Conservation (phyloP, 2,329 filamentous ascomycete species). For the Periconia digitata region DNA sequence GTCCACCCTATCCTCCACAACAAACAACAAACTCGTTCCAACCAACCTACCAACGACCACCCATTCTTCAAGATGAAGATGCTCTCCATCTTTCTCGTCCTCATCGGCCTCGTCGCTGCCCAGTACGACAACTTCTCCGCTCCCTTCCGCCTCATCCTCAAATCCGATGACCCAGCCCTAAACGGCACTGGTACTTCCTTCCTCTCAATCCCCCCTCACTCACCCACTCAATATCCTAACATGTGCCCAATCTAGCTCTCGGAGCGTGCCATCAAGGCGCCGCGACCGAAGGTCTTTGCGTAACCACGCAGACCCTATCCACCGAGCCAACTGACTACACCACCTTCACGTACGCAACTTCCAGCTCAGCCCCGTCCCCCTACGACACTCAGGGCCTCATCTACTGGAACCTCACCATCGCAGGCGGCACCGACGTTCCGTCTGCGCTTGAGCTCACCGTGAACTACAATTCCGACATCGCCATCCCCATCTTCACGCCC, state of each 20-base stretch:
- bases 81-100: slow-evolving; percentile 4
- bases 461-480: slow-evolving; percentile 41
- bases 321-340: slow-evolving; percentile 16
- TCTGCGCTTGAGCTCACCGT: slow-evolving; percentile 35
- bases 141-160: slow-evolving; percentile 25
- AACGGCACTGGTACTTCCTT: slow-evolving; percentile 12
- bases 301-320: slow-evolving; percentile 3
- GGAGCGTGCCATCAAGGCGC: slow-evolving; percentile 48
- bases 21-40: background rate
- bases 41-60: background rate
- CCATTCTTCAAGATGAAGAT: slow-evolving; percentile 6
- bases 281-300: slow-evolving; percentile 46
- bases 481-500: slow-evolving; percentile 41
- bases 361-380: slow-evolving; percentile 5
- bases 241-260: slow-evolving; percentile 15
- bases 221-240: background rate
- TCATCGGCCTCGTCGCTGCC: slow-evolving; percentile 11
- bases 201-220: background rate
- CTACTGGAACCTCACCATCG: slow-evolving; percentile 12
- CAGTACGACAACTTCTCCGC: slow-evolving; percentile 17
- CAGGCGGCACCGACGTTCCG: slow-evolving; percentile 10
- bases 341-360: slow-evolving; percentile 34
- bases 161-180: slow-evolving; percentile 17
- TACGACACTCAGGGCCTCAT: slow-evolving; percentile 16
- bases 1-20: background rate